Percentiles rank a stretch among this genome's conserved stretches.
Evolutionary conservation across 495 filamentous ascomycete species (phyloP).

Genomic region (Tuber aestivum): DNA sequence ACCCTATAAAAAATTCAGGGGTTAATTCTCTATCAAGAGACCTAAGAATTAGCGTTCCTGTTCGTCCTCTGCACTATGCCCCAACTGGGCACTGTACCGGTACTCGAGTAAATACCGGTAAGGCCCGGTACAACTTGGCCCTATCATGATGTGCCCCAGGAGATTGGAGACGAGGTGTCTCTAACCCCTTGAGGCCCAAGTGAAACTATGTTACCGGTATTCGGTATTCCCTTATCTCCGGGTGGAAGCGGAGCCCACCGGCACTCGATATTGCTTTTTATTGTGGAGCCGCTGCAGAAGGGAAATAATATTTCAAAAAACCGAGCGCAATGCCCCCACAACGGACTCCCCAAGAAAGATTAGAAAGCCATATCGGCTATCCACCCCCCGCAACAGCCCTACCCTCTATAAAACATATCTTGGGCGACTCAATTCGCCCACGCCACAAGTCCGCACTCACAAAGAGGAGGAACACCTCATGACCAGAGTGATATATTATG

Average conservation of each 20-base stretch:
- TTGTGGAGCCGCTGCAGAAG: background rate
- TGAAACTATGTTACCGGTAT: background rate
- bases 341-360: background rate
- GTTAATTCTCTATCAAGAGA: background rate
- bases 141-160: background rate
- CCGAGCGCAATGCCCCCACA: background rate
- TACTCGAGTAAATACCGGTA: background rate
- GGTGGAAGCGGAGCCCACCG: background rate
- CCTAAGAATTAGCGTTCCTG: background rate
- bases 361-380: background rate
- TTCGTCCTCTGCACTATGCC: background rate
- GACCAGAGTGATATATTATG: background rate
- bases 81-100: too few species aligned
- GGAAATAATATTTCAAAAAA: background rate
- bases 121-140: background rate
- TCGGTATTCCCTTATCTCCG: background rate
- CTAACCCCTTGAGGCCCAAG: background rate
- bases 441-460: background rate
- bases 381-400: background rate
- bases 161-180: background rate
- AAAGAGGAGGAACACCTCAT: background rate
- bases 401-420: background rate
- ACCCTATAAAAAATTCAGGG: background rate
- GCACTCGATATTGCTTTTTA: background rate
- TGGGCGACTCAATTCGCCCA: background rate